Percentiles rank a stretch among this genome's conserved stretches.
phyloP scores from a whole-genome alignment of 2,329 filamentous ascomycete genomes.

The Pseudocercospora eumusae region DNA sequence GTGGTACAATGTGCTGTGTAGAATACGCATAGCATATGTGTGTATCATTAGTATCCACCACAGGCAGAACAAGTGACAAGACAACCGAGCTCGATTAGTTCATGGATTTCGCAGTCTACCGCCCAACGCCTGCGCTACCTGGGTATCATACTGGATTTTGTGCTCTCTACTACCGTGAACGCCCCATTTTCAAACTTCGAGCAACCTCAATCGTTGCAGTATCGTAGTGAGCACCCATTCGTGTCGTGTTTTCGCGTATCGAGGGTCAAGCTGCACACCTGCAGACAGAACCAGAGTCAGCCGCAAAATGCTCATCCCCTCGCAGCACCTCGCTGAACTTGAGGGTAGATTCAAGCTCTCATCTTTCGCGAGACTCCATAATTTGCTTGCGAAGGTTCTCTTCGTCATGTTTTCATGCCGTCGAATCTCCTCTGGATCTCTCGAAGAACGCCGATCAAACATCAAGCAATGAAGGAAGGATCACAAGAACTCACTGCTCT shows the following conservation, averaged over 20 bases:
- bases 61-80: not conserved
- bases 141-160: constrained; percentile 23
- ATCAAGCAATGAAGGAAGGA: constrained; percentile 12
- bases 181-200: constrained; percentile 12
- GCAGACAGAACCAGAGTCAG: constrained; percentile 20
- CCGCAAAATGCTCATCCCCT: constrained; percentile 4
- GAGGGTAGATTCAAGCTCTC: not conserved
- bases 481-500: constrained; percentile 47
- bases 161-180: constrained; percentile 10
- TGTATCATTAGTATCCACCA: not conserved
- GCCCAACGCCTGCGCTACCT: constrained; percentile 17
- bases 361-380: not conserved
- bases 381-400: not conserved
- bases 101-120: not conserved
- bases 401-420: not conserved
- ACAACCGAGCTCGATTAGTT: not conserved
- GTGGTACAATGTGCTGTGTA: not conserved
- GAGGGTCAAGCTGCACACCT: constrained; percentile 29
- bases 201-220: constrained; percentile 24
- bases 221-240: constrained; percentile 27
- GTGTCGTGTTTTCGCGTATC: constrained; percentile 22
- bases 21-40: not conserved
- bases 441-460: not conserved
- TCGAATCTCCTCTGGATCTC: not conserved
- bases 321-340: not conserved